Conservation (phyloP, 2,329 filamentous ascomycete species). For the Amesomyces nigricolor region DNA sequence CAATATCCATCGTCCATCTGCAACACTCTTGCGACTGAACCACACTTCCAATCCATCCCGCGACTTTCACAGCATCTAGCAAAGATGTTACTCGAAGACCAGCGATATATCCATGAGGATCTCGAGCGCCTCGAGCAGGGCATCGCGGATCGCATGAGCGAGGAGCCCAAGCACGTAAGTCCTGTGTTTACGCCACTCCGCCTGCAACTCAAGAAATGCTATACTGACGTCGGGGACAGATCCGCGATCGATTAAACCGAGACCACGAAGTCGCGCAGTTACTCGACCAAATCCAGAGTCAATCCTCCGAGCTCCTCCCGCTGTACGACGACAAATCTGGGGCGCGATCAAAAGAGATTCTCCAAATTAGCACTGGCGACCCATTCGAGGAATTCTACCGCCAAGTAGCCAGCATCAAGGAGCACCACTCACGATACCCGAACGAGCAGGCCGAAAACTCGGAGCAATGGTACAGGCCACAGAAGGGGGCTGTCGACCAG, state of each 20-base stretch:
- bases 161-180: conserved; percentile 82
- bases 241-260: conserved; percentile 80
- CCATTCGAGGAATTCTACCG: conserved; percentile 88
- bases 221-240: conserved; percentile 42
- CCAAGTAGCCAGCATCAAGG: conserved; percentile 72
- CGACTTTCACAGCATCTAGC: neutral
- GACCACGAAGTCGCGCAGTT: conserved; percentile 91
- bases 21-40: neutral
- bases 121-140: conserved; percentile 93
- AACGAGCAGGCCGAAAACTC: conserved; percentile 94
- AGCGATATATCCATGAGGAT: conserved; percentile 92
- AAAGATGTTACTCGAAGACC: conserved; percentile 80
- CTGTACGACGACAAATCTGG: conserved; percentile 80
- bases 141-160: conserved; percentile 78
- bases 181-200: neutral
- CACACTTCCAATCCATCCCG: too few species aligned
- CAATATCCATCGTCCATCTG: neutral
- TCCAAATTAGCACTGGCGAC: conserved; percentile 77
- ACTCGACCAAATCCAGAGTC: conserved; percentile 77
- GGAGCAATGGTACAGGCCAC: conserved; percentile 78
- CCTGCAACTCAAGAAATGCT: neutral
- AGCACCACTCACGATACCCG: conserved; percentile 84
- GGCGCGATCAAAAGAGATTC: conserved; percentile 69
- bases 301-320: conserved; percentile 72
- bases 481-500: conserved; percentile 58